A percentile compares a stretch with the other conserved stretches of the same genome.
Evolutionary conservation across 2,329 filamentous ascomycete genomes (phyloP).

Genomic region (Cylindrodendrum hubeiense): DNA sequence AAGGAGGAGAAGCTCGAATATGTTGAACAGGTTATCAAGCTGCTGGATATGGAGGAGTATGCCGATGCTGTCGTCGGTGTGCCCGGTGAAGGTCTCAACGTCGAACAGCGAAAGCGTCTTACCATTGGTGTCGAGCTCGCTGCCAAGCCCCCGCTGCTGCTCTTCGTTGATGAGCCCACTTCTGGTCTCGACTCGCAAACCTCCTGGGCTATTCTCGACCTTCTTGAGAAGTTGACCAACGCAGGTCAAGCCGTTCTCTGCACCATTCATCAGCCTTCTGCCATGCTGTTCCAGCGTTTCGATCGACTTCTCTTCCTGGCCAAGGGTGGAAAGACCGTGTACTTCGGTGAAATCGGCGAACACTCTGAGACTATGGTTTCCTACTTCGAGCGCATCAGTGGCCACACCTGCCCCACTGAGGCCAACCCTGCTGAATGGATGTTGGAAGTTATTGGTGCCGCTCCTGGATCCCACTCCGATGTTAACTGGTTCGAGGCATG

Average conservation of each 20-base stretch:
- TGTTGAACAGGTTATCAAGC: conserved; percentile 89
- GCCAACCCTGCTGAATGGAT: conserved; percentile 90
- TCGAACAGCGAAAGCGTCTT: conserved; percentile 79
- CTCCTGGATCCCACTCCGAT: conserved; percentile 72
- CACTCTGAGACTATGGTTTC: conserved; percentile 75
- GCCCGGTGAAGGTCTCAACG: conserved; percentile 85
- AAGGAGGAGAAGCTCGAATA: conserved; percentile 85
- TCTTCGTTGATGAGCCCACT: conserved; percentile 96
- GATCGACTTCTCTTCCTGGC: conserved; percentile 84
- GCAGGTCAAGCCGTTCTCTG: conserved; percentile 94
- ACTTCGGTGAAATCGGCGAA: conserved; percentile 83
- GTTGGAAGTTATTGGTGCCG: conserved; percentile 72
- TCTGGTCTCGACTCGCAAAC: conserved; percentile 95
- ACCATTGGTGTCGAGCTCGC: conserved; percentile 97
- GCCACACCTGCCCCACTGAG: conserved; percentile 70
- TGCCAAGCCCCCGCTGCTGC: conserved; percentile 87
- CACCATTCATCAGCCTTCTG: conserved; percentile 97
- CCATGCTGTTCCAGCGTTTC: conserved; percentile 93
- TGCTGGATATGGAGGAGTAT: conserved; percentile 91
- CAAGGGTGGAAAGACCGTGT: conserved; percentile 81
- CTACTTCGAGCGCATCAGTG: conserved; percentile 84
- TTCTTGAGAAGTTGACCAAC: conserved; percentile 90
- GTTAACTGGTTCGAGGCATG: conserved; percentile 75
- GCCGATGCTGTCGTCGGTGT: conserved; percentile 93
- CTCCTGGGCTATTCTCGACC: conserved; percentile 89